A percentile compares a stretch with the other conserved stretches of the same genome.
Evolutionary conservation across 768 basidiomycete genomes (phyloP).

Genomic region (Cystoderma amianthinum): DNA sequence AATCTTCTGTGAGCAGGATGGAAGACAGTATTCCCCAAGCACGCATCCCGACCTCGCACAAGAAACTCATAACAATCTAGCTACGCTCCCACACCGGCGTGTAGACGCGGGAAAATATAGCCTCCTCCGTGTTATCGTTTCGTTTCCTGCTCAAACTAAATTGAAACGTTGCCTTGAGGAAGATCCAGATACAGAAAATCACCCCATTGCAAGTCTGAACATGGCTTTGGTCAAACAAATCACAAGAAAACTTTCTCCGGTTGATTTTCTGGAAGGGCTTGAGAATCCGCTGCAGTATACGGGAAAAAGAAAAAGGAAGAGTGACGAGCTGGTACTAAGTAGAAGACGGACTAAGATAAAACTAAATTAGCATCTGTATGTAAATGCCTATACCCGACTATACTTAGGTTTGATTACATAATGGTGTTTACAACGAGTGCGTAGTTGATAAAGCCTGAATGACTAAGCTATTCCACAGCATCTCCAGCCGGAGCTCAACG

Average conservation of each 20-base stretch:
- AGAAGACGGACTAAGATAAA: constrained; percentile 8
- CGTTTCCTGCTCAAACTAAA: constrained; percentile 31
- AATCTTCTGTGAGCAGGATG: constrained; percentile 18
- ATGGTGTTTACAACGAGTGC: too few relatives aligned
- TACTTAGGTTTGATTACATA: constrained; percentile 4
- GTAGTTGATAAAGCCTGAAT: too few relatives aligned
- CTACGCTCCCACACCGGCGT: constrained; percentile 23
- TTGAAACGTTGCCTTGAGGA: constrained; percentile 30
- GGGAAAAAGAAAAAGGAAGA: constrained; percentile 16
- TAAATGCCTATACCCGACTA: neutral
- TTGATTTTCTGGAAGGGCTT: constrained; percentile 24
- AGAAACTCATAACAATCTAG: constrained; percentile 16
- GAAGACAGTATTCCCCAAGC: constrained; percentile 22
- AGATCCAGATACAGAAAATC: constrained; percentile 27
- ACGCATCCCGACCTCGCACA: constrained; percentile 22
- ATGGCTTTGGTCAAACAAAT: constrained; percentile 31
- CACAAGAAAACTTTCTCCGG: constrained; percentile 27
- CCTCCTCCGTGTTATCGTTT: constrained; percentile 31
- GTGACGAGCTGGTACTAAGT: constrained; percentile 6
- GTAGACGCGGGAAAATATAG: constrained; percentile 30
- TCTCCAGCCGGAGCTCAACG: too few relatives aligned
- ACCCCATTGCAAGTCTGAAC: constrained; percentile 34
- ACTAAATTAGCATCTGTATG: constrained; percentile 9
- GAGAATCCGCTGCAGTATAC: constrained; percentile 15
- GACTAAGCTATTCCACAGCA: too few relatives aligned